Percentiles rank a stretch among this genome's conserved stretches.
Evolutionary conservation across 1,284 basidiomycete species (phyloP).

Genomic region (Ustilago lituana): DNA sequence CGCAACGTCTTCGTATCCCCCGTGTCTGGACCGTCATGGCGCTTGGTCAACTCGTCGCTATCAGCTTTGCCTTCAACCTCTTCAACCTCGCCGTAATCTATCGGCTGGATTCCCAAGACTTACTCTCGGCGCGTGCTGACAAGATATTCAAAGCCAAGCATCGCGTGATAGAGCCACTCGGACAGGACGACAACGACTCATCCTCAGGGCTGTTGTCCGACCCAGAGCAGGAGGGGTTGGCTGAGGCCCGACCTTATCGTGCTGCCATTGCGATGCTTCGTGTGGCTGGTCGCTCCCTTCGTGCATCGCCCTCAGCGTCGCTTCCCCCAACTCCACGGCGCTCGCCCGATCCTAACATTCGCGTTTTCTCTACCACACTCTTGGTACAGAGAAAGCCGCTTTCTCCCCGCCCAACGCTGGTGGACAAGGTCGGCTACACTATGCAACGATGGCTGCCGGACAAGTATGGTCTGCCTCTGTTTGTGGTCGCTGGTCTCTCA

Average conservation of each 20-base stretch:
- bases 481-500: slow-evolving; percentile 71
- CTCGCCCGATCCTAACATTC: slow-evolving; percentile 14
- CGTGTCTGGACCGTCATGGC: slow-evolving; percentile 78
- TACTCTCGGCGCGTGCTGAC: slow-evolving; percentile 14
- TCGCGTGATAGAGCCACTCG: slow-evolving; percentile 15
- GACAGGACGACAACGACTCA: not conserved
- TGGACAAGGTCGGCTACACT: slow-evolving; percentile 17
- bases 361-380: slow-evolving; percentile 10
- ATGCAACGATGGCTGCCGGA: slow-evolving; percentile 26
- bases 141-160: slow-evolving; percentile 7
- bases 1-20: slow-evolving; percentile 71
- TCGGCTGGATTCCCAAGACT: slow-evolving; percentile 52
- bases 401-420: slow-evolving; percentile 17
- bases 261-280: not conserved
- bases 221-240: not conserved
- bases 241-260: not conserved
- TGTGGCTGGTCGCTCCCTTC: no score
- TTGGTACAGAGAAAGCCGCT: slow-evolving; percentile 20
- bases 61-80: slow-evolving; percentile 76
- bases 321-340: slow-evolving; percentile 11
- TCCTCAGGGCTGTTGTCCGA: slow-evolving; percentile 1
- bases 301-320: not conserved
- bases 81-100: slow-evolving; percentile 74
- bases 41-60: slow-evolving; percentile 78
- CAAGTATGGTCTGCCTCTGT: slow-evolving; percentile 47